These are phyloP conservation scores for Venturia oleaginea DNA, from an alignment of 2,329 filamentous ascomycete species.

Conservation along the genomic window DNA sequence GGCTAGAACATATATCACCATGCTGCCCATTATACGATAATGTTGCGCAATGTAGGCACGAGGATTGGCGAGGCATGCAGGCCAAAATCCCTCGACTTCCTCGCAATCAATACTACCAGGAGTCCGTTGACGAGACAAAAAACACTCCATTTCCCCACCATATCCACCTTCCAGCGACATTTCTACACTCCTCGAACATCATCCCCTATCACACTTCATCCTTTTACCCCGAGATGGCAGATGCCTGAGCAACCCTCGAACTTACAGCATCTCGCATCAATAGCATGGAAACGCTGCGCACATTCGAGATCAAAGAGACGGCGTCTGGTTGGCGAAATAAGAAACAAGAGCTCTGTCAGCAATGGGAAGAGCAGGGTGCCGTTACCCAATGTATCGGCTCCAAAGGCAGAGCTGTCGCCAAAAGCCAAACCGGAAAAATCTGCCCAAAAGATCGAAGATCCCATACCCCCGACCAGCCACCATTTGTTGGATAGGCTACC, in stretches of 20 bases:
- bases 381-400: constrained; percentile 17
- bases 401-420: constrained; percentile 25
- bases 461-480: constrained; percentile 22
- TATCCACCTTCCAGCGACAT: background rate
- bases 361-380: constrained; percentile 17
- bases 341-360: constrained; percentile 31
- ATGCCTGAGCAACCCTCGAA: background rate
- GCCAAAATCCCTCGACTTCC: constrained; percentile 24
- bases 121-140: background rate
- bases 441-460: constrained; percentile 19
- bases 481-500: constrained; percentile 47
- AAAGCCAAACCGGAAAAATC: constrained; percentile 20
- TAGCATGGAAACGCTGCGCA: constrained; percentile 24
- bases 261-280: constrained; percentile 17
- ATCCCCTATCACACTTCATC: background rate
- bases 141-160: background rate
- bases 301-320: constrained; percentile 20
- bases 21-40: constrained; percentile 21
- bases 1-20: background rate
- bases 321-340: constrained; percentile 15
- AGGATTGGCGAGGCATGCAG: constrained; percentile 27
- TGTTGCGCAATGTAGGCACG: constrained; percentile 36
- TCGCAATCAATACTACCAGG: constrained; percentile 9
- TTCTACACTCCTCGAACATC: background rate
- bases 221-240: background rate